A percentile compares a stretch with the other conserved stretches of the same genome.
Conservation (phyloP, 2,329 filamentous ascomycete genomes). For the Colletotrichum coccodes region DNA sequence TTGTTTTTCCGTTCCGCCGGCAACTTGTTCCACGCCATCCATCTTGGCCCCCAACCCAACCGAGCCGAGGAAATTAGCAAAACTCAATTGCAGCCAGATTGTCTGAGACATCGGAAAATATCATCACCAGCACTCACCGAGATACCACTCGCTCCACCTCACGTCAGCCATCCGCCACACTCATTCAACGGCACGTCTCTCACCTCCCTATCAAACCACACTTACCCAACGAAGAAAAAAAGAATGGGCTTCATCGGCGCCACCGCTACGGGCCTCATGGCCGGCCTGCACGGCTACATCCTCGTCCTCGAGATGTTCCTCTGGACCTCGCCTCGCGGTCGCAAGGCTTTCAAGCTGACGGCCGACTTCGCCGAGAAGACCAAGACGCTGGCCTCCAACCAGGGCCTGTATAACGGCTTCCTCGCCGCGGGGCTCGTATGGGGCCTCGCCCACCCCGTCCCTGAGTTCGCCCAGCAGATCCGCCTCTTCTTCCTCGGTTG, state of each 20-base stretch:
- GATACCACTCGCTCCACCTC: background rate
- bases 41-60: background rate
- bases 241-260: constrained; percentile 47
- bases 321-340: constrained; percentile 58
- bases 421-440: constrained; percentile 59
- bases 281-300: constrained; percentile 59
- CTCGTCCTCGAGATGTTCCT: constrained; percentile 60
- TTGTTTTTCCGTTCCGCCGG: constrained; percentile 33
- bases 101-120: constrained; percentile 1
- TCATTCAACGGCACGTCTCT: background rate
- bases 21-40: background rate
- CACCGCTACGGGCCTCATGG: constrained; percentile 49
- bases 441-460: constrained; percentile 56
- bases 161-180: background rate
- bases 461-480: constrained; percentile 53
- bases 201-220: background rate
- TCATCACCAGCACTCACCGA: background rate
- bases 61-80: background rate
- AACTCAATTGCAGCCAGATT: background rate
- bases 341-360: constrained; percentile 54
- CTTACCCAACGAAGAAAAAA: background rate
- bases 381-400: constrained; percentile 57
- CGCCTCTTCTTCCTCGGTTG: constrained; percentile 59
- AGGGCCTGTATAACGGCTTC: constrained; percentile 64
- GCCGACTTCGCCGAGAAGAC: constrained; percentile 58